These are phyloP conservation scores for Scalesia atractyloides DNA, from an alignment of 129 eudicot species.

Conservation along the genomic window DNA sequence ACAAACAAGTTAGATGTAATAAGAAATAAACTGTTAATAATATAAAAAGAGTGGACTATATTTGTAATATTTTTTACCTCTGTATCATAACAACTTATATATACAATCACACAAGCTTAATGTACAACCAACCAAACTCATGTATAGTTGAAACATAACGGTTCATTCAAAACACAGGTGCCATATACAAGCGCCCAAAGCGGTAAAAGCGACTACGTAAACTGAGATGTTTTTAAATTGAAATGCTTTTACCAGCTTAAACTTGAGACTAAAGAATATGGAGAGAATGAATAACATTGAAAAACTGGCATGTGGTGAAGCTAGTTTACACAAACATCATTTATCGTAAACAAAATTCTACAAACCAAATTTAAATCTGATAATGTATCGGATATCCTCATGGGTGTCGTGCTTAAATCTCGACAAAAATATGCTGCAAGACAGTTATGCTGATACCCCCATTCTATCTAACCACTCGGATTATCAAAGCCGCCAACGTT, in stretches of 20 bases:
- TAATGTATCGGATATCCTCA: background rate
- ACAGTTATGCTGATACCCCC: background rate
- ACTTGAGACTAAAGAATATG: background rate
- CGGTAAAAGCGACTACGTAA: too few relatives aligned
- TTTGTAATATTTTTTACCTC: too few relatives aligned
- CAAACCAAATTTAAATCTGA: background rate
- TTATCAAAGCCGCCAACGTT: background rate
- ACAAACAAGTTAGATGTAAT: too few relatives aligned
- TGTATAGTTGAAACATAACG: too few relatives aligned
- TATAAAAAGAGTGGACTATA: too few relatives aligned
- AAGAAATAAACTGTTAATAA: too few relatives aligned
- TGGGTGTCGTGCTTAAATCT: background rate
- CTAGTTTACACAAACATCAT: conserved; percentile 3
- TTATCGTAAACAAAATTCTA: background rate
- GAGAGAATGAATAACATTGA: background rate
- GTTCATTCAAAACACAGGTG: too few relatives aligned
- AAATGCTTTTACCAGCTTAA: background rate
- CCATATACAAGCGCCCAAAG: too few relatives aligned
- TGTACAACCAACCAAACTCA: too few relatives aligned
- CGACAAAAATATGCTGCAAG: conserved; percentile 1
- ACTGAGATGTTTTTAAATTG: too few relatives aligned
- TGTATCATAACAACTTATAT: too few relatives aligned
- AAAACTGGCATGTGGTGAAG: background rate
- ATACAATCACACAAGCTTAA: too few relatives aligned
- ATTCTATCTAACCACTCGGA: background rate